A percentile compares a stretch with the other conserved stretches of the same genome.
phyloP scores from a whole-genome alignment of 345 rosid genomes.

The Syzygium oleosum region DNA sequence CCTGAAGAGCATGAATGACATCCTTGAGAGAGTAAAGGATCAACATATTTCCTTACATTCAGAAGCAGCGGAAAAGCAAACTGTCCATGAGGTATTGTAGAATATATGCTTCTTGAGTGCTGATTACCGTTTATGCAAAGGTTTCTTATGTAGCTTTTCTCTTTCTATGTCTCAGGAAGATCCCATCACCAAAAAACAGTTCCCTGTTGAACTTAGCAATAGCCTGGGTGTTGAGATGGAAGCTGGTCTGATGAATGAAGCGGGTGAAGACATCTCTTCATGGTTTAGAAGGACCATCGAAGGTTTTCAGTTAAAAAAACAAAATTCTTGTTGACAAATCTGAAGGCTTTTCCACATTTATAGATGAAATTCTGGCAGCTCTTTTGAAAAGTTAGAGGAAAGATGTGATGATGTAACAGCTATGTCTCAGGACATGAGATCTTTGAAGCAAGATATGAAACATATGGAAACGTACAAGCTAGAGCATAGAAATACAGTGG shows the following conservation, averaged over 20 bases:
- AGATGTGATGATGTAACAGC: slow-evolving; percentile 28
- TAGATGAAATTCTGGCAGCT: slow-evolving; percentile 38
- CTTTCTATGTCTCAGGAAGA: no score
- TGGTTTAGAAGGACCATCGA: slow-evolving; percentile 41
- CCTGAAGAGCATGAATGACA: no score
- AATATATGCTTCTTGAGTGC: no score
- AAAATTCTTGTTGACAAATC: slow-evolving; percentile 35
- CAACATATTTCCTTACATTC: no score
- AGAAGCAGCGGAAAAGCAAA: no score
- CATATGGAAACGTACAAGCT: slow-evolving; percentile 31
- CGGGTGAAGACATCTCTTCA: slow-evolving; percentile 30
- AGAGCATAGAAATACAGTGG: slow-evolving; percentile 40
- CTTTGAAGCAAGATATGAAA: slow-evolving; percentile 40
- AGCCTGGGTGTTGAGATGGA: slow-evolving; percentile 20
- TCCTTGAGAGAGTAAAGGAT: no score
- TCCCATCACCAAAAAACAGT: no score
- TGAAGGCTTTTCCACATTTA: slow-evolving; percentile 32
- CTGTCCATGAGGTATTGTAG: no score
- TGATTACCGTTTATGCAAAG: no score
- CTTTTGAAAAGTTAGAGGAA: slow-evolving; percentile 39
- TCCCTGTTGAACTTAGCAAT: slow-evolving; percentile 27
- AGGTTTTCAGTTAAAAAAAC: slow-evolving; percentile 38
- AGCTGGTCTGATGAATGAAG: slow-evolving; percentile 18
- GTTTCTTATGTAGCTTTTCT: no score
- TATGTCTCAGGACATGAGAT: slow-evolving; percentile 31